Conservation (phyloP, 2,329 filamentous ascomycete genomes). For the Fusarium sarcochroum region DNA sequence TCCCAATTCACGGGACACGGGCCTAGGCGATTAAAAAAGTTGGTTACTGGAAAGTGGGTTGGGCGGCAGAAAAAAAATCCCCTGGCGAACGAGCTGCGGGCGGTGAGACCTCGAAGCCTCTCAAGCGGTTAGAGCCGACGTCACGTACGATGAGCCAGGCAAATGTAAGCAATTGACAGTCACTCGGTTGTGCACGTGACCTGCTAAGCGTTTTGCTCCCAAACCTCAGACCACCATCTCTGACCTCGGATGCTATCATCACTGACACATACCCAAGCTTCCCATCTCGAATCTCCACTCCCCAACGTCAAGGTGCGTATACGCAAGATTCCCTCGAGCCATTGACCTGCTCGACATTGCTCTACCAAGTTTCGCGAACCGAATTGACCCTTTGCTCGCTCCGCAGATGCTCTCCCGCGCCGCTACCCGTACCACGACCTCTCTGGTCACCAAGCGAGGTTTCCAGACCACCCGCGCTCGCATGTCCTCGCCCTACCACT, state of each 20-base stretch:
- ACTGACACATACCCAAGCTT: conserved; percentile 48
- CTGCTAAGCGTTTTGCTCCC: conserved; percentile 47
- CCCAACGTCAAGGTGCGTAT: conserved; percentile 48
- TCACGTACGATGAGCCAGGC: conserved; percentile 33
- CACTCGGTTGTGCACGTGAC: conserved; percentile 46
- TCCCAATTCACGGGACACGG: conserved; percentile 41
- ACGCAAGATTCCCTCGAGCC: conserved; percentile 3
- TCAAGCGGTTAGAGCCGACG: conserved; percentile 40
- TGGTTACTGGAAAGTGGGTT: conserved; percentile 47
- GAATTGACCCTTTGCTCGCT: conserved; percentile 56
- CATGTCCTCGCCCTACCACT: conserved; percentile 94
- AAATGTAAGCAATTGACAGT: conserved; percentile 18
- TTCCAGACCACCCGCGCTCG: conserved; percentile 93
- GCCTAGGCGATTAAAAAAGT: conserved; percentile 44
- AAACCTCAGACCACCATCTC: conserved; percentile 52
- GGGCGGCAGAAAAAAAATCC: conserved; percentile 48
- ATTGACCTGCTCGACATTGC: conserved; percentile 6
- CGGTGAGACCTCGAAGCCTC: conserved; percentile 31
- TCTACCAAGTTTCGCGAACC: conserved; percentile 35
- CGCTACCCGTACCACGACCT: conserved; percentile 74
- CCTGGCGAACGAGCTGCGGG: conserved; percentile 36
- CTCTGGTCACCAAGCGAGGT: conserved; percentile 86
- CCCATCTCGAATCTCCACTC: conserved; percentile 47
- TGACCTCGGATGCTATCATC: conserved; percentile 49
- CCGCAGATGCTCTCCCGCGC: conserved; percentile 87